These are phyloP conservation scores for Monascus ruber DNA, from an alignment of 2,329 filamentous ascomycete genomes.

Conservation along the genomic window DNA sequence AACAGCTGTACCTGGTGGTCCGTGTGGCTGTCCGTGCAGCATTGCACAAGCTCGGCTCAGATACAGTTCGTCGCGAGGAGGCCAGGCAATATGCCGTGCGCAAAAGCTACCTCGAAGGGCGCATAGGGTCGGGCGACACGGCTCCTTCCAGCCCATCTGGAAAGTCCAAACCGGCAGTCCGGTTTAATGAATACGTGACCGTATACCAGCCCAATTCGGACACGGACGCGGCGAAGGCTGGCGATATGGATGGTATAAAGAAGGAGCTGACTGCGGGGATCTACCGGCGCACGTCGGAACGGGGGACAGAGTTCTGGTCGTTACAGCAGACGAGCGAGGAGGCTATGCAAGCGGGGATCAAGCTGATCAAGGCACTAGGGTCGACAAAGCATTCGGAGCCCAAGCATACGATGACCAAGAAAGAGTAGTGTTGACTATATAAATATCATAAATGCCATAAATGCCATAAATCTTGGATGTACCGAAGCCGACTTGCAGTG, in stretches of 20 bases:
- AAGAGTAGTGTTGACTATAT: too few species aligned
- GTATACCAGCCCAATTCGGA: constrained; percentile 16
- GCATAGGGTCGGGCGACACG: constrained; percentile 2
- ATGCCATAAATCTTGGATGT: too few species aligned
- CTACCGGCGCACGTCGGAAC: constrained; percentile 17
- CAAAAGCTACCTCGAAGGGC: constrained; percentile 51
- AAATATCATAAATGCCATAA: too few species aligned
- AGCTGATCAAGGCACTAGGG: constrained; percentile 38
- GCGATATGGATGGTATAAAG: constrained; percentile 7
- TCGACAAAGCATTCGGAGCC: too few species aligned
- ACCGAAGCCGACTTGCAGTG: too few species aligned
- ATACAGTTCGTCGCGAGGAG: constrained; percentile 70
- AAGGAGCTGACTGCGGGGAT: not conserved
- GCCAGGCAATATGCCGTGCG: constrained; percentile 67
- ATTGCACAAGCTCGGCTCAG: constrained; percentile 67
- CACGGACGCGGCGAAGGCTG: constrained; percentile 26
- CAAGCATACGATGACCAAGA: too few species aligned
- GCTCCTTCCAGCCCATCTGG: not conserved
- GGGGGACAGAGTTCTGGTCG: constrained; percentile 43
- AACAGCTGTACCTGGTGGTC: constrained; percentile 70
- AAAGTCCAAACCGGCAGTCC: constrained; percentile 13
- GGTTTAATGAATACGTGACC: constrained; percentile 23
- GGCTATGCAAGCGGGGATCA: constrained; percentile 39
- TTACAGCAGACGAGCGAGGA: constrained; percentile 40
- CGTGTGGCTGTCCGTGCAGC: constrained; percentile 59